Percentiles rank a stretch among this genome's conserved stretches.
Evolutionary conservation across 2,329 filamentous ascomycete species (phyloP).

Genomic region (Aspergillus fumigatus): DNA sequence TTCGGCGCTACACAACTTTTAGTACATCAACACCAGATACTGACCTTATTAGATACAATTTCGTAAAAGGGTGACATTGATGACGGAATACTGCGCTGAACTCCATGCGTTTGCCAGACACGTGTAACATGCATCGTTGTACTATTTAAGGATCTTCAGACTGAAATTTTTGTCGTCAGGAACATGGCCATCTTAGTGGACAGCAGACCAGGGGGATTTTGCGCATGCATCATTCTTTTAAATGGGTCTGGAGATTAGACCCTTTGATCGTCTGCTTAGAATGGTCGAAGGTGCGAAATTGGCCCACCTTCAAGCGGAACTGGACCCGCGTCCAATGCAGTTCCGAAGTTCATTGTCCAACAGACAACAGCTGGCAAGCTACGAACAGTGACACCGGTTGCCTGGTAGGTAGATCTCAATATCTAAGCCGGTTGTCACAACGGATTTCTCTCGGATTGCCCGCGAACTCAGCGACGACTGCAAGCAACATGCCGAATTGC

Average conservation of each 20-base stretch:
- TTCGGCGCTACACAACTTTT: not conserved
- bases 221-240: too few species aligned
- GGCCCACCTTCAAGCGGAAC: constrained; percentile 1
- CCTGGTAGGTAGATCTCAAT: not conserved
- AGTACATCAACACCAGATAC: not conserved
- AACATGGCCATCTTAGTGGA: not conserved
- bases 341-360: not conserved
- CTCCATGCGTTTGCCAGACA: not conserved
- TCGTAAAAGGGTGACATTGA: too few species aligned
- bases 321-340: not conserved
- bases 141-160: not conserved
- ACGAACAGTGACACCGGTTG: not conserved
- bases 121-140: not conserved
- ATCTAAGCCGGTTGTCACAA: not conserved
- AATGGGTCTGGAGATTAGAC: not conserved
- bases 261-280: not conserved
- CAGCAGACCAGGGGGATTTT: not conserved
- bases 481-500: not conserved
- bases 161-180: not conserved
- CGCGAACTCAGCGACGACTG: too few species aligned
- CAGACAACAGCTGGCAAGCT: not conserved
- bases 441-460: too few species aligned
- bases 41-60: not conserved
- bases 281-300: not conserved
- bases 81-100: too few species aligned